Conservation (phyloP, 306 rosid species). For the Lathyrus oleraceus region DNA sequence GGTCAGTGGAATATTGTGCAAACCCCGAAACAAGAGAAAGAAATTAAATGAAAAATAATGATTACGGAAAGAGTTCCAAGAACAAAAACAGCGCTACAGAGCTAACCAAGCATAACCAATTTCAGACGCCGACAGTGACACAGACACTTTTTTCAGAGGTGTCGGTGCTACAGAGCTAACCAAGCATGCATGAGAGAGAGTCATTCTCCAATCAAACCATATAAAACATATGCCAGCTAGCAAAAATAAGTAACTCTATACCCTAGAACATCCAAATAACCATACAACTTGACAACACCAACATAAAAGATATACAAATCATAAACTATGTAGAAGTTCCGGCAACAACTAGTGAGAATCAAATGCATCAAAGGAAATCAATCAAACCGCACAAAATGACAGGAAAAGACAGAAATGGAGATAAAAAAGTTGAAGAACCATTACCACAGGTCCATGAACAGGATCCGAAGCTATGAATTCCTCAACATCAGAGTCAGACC, state of each 20-base stretch:
- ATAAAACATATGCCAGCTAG: not conserved
- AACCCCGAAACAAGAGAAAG: not conserved
- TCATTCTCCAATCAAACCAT: not conserved
- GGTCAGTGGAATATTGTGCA: not conserved
- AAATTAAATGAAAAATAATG: not conserved
- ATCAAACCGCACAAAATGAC: not conserved
- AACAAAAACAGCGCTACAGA: not conserved
- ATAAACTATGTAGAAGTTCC: not conserved
- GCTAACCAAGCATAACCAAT: too few species aligned
- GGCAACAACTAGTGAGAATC: not conserved
- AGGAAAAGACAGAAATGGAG: conserved; percentile 10
- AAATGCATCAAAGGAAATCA: not conserved
- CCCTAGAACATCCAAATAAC: not conserved
- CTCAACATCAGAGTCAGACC: conserved; percentile 72
- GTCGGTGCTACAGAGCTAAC: not conserved
- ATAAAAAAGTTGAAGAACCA: not conserved
- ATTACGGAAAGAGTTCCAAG: not conserved
- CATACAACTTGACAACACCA: not conserved
- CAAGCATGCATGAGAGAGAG: not conserved
- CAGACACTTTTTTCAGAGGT: too few species aligned
- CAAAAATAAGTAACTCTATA: not conserved
- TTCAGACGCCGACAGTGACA: too few species aligned
- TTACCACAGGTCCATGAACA: conserved; percentile 74
- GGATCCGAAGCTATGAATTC: conserved; percentile 75
- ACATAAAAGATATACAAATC: not conserved